These are phyloP conservation scores for Curvularia sp. DNA, from an alignment of 2,329 filamentous ascomycete species.

Conservation along the genomic window DNA sequence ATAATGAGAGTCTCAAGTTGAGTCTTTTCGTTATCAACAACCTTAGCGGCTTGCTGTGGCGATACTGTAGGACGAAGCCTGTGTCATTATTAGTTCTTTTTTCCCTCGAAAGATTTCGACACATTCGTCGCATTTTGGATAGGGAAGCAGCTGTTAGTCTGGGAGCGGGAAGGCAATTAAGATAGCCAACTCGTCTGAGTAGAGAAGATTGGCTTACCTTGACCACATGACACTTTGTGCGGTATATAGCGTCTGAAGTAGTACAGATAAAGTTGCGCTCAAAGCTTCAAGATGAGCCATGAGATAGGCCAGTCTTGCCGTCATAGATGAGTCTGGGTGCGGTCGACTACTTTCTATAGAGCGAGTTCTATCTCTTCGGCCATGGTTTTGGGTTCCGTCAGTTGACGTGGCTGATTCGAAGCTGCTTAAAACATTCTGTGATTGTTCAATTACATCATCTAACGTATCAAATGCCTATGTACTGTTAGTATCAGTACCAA, in stretches of 20 bases:
- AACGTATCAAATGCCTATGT: conserved; percentile 44
- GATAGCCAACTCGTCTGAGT: background rate
- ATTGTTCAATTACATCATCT: conserved; percentile 46
- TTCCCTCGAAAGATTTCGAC: background rate
- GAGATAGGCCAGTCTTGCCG: conserved; percentile 43
- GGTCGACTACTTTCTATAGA: conserved; percentile 7
- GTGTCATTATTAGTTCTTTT: conserved; percentile 5
- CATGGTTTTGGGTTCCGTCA: conserved; percentile 10
- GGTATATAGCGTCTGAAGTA: conserved; percentile 50
- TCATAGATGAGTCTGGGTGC: conserved; percentile 19
- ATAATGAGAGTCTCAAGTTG: conserved; percentile 50
- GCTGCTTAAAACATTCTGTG: conserved; percentile 36
- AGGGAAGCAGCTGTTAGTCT: background rate
- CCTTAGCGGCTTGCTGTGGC: conserved; percentile 40
- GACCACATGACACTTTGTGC: conserved; percentile 51
- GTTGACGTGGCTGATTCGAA: conserved; percentile 36
- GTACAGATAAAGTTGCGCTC: conserved; percentile 47
- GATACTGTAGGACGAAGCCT: conserved; percentile 45
- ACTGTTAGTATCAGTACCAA: conserved; percentile 15
- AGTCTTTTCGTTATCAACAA: conserved; percentile 46
- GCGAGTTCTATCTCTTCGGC: conserved; percentile 11
- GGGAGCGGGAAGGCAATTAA: no score
- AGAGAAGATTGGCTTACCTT: conserved; percentile 37
- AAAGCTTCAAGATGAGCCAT: conserved; percentile 46
- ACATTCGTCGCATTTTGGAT: background rate